phyloP scores from a whole-genome alignment of 768 basidiomycete genomes.

The Thelephora aurantiotincta region DNA sequence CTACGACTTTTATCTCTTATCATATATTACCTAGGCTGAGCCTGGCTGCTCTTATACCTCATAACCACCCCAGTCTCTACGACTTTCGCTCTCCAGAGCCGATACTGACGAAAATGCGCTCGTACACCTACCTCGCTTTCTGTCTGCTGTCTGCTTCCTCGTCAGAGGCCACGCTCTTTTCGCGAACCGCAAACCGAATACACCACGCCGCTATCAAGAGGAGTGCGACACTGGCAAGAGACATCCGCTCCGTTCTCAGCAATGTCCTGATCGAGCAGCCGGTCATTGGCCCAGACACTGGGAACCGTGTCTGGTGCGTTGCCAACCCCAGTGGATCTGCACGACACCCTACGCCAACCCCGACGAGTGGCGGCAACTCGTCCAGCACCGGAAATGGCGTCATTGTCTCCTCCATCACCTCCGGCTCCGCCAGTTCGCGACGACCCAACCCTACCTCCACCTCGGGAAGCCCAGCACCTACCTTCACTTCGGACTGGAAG shows the following conservation, averaged over 20 bases:
- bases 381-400: background rate
- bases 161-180: conserved; percentile 20
- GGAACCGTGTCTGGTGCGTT: conserved; percentile 22
- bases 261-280: conserved; percentile 26
- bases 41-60: background rate
- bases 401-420: conserved; percentile 1
- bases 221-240: conserved; percentile 49
- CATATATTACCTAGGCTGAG: background rate
- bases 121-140: conserved; percentile 15
- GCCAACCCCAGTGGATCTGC: conserved; percentile 7
- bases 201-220: conserved; percentile 43
- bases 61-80: too few species aligned
- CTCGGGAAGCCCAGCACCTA: background rate
- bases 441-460: conserved; percentile 10
- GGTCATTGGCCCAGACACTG: conserved; percentile 1
- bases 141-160: conserved; percentile 17
- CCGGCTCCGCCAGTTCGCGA: conserved; percentile 1
- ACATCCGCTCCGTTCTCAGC: conserved; percentile 53
- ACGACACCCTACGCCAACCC: conserved; percentile 1
- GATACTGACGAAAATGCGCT: conserved; percentile 12
- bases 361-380: background rate
- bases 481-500: conserved; percentile 1
- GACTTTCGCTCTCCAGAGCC: background rate
- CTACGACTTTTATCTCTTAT: background rate
- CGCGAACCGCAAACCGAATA: conserved; percentile 29